Percentiles rank a stretch among this genome's conserved stretches.
Evolutionary conservation across 1,139 yeast species (phyloP).

Genomic region (Geotrichum phurueaensis): DNA sequence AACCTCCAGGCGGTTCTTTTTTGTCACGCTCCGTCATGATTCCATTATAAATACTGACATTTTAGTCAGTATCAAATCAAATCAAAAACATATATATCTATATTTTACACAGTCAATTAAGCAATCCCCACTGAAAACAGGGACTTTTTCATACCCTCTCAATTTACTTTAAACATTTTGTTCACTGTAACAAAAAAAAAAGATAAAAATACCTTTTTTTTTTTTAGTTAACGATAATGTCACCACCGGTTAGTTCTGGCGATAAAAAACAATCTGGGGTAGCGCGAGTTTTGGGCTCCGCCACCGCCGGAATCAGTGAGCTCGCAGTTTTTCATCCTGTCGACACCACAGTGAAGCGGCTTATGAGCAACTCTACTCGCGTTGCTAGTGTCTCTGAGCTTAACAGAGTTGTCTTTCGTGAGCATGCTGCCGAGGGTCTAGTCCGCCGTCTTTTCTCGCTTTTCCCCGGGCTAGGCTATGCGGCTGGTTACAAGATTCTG

Average conservation of each 20-base stretch:
- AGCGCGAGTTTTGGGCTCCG: constrained; percentile 94
- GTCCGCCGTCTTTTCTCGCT: constrained; percentile 70
- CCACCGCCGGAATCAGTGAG: constrained; percentile 95
- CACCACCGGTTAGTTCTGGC: constrained; percentile 36
- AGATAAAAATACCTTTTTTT: too few species aligned
- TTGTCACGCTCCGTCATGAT: too few species aligned
- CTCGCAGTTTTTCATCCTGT: constrained; percentile 97
- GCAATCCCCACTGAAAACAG: too few species aligned
- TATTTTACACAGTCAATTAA: too few species aligned
- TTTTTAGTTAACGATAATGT: constrained; percentile 35
- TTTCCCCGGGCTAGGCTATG: constrained; percentile 97
- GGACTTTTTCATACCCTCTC: too few species aligned
- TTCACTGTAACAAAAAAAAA: too few species aligned
- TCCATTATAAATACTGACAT: too few species aligned
- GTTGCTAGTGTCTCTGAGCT: constrained; percentile 54
- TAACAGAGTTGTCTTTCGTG: constrained; percentile 80
- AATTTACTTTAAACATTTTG: too few species aligned
- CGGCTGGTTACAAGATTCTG: constrained; percentile 92
- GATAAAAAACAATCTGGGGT: constrained; percentile 85
- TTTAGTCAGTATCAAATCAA: too few species aligned
- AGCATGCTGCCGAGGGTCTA: constrained; percentile 66
- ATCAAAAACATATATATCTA: too few species aligned
- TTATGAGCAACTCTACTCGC: constrained; percentile 88
- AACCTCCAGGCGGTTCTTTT: too few species aligned
- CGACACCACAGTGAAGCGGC: constrained; percentile 94